A percentile compares a stretch with the other conserved stretches of the same genome.
phyloP scores from a whole-genome alignment of 441 rosid species.

The Erysimum cheiri region DNA sequence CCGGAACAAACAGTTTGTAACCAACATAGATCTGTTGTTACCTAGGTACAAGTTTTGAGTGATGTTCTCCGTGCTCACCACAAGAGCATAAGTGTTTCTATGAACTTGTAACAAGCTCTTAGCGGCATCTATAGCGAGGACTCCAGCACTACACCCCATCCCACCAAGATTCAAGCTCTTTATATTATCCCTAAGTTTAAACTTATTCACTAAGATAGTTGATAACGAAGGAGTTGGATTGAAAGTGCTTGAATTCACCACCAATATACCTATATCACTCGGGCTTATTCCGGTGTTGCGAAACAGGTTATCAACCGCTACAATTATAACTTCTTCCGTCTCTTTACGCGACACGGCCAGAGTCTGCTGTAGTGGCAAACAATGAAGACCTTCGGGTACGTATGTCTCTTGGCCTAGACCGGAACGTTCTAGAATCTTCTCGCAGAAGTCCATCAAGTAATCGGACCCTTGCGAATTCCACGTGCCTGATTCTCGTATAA shows the following conservation, averaged over 20 bases:
- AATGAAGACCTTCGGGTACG: slow-evolving; percentile 77
- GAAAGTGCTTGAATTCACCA: slow-evolving; percentile 88
- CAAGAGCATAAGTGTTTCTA: slow-evolving; percentile 81
- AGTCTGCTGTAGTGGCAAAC: slow-evolving; percentile 69
- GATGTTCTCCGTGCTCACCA: slow-evolving; percentile 87
- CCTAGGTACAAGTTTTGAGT: slow-evolving; percentile 92
- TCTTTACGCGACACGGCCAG: slow-evolving; percentile 79
- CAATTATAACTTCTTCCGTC: slow-evolving; percentile 87
- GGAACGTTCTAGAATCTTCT: slow-evolving; percentile 83
- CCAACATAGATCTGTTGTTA: slow-evolving; percentile 89
- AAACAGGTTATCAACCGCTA: slow-evolving; percentile 70
- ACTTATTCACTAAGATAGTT: slow-evolving; percentile 75
- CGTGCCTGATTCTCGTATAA: slow-evolving; percentile 49
- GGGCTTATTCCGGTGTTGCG: slow-evolving; percentile 71
- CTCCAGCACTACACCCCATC: slow-evolving; percentile 98
- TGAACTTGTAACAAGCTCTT: slow-evolving; percentile 83
- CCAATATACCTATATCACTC: slow-evolving; percentile 79
- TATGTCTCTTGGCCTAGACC: slow-evolving; percentile 92
- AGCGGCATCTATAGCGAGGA: slow-evolving; percentile 78
- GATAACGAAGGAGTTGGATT: slow-evolving; percentile 87
- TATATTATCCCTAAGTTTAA: slow-evolving; percentile 73
- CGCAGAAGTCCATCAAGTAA: slow-evolving; percentile 76
- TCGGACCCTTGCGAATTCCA: slow-evolving; percentile 45
- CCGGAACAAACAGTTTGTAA: slow-evolving; percentile 87
- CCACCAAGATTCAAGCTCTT: slow-evolving; percentile 87